phyloP scores from a whole-genome alignment of 805 yeast species.

The Zygoascus flipseniorum region DNA sequence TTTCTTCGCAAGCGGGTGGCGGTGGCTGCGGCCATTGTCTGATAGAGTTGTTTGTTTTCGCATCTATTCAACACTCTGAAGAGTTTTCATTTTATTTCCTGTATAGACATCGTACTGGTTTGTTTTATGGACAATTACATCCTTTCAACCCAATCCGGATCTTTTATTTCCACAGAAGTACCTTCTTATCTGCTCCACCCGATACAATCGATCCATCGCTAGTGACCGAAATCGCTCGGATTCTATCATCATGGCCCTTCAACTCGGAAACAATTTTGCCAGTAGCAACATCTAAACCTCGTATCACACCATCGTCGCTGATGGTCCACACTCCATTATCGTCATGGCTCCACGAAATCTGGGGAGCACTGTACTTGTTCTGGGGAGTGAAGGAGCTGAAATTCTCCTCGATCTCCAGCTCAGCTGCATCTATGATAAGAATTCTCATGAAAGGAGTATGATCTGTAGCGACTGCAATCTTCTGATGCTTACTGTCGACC shows the following conservation, averaged over 20 bases:
- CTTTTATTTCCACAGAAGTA: slow-evolving; percentile 27
- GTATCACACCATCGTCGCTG: slow-evolving; percentile 58
- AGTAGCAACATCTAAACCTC: slow-evolving; percentile 48
- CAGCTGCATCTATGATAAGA: slow-evolving; percentile 35
- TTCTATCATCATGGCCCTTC: slow-evolving; percentile 37
- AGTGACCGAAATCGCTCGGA: slow-evolving; percentile 18
- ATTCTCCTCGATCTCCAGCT: slow-evolving; percentile 33
- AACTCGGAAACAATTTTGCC: slow-evolving; percentile 31
- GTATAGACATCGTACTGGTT: not conserved
- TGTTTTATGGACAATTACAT: not conserved
- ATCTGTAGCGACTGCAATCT: slow-evolving; percentile 59
- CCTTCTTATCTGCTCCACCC: slow-evolving; percentile 38
- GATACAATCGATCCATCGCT: slow-evolving; percentile 1
- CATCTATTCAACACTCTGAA: no score
- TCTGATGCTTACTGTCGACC: slow-evolving; percentile 12
- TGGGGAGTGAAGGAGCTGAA: slow-evolving; percentile 52
- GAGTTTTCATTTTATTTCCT: not conserved
- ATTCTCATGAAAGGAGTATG: slow-evolving; percentile 72
- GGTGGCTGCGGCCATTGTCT: not conserved
- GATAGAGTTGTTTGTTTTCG: no score
- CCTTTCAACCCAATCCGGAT: not conserved
- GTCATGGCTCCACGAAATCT: slow-evolving; percentile 37
- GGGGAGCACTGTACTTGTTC: slow-evolving; percentile 52
- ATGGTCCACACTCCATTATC: slow-evolving; percentile 53
- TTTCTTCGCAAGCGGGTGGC: slow-evolving; percentile 5